Evolutionary conservation across 176 grass and related monocot genomes (phyloP), one percentile per base, ranked within the genome.

Genomic region (Phyllostachys edulis): DNA sequence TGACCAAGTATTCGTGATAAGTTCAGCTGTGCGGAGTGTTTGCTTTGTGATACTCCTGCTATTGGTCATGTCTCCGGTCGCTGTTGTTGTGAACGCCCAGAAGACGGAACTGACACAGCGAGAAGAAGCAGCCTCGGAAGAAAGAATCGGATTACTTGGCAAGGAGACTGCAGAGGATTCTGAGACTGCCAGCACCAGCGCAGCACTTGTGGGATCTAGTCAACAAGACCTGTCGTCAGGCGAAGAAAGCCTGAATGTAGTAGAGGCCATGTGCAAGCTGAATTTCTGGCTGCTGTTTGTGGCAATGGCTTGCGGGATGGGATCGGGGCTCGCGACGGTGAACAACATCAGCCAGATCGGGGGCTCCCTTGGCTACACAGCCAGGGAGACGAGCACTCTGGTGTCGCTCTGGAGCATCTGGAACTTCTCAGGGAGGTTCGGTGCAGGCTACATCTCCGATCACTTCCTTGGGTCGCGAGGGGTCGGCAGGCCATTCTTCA

Each of bases 261-360:
- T 90, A 26, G 80, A 95, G 84, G 90, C 93, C 49, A 87, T 92
- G 86, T 59, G 71, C 40, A 89, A 85, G 13, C 67, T 67, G 11
- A 67, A 95, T 68, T 95, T 95, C 75, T 92, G 93, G 93, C 63
- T 95, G 36, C 80, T 95, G 5, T 95, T 92, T 26, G 18, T 92
- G 0, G 71, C 90, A 24, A 93, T 93, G 88, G 80, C 93, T 16
- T 95, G 93, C 7, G 93, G 93, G 15, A 92, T 95, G 88, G 90
- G 88, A 24, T 95, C 90, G 41, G 93, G 93, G 11, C 80, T 95
- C 0, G 93, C 90, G 39, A 95, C 93, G 0, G 88, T 95, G 75
- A 92, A 95, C 80, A 95, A 92, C n/a, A 95, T 95, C 52, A 87
- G 93, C 67, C 93, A 95, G 79, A 95, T 95, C 0, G 93, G 93